These are phyloP conservation scores for Phytophthora palmivora DNA, from an alignment of 352 stramenopile genomes.

Conservation along the genomic window DNA sequence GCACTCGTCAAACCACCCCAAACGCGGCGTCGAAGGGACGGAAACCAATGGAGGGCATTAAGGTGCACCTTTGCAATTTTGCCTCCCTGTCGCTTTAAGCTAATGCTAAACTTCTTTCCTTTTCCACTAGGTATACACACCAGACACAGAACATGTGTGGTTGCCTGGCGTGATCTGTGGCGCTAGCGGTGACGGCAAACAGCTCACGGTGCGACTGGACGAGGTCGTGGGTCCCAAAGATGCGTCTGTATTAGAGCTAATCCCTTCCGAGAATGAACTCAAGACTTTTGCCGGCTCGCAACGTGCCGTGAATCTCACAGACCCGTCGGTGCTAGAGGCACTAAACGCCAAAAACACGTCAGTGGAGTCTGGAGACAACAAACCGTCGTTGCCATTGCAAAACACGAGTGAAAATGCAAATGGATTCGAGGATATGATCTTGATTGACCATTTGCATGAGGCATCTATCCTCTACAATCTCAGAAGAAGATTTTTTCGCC, in stretches of 20 bases:
- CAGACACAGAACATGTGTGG: constrained; percentile 82
- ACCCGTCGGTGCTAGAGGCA: constrained; percentile 60
- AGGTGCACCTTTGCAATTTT: constrained; percentile 37
- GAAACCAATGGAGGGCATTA: constrained; percentile 62
- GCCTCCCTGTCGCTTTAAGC: constrained; percentile 34
- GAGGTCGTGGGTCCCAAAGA: constrained; percentile 64
- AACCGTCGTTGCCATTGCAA: constrained; percentile 68
- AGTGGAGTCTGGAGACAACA: constrained; percentile 42
- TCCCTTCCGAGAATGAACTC: constrained; percentile 63
- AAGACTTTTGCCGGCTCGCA: constrained; percentile 61
- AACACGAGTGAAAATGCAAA: constrained; percentile 64
- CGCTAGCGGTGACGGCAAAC: constrained; percentile 45
- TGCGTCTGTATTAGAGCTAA: constrained; percentile 39
- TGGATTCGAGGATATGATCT: constrained; percentile 90
- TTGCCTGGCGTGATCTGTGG: constrained; percentile 77
- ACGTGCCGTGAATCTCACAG: constrained; percentile 59
- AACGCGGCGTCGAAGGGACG: constrained; percentile 13
- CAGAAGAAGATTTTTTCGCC: constrained; percentile 73
- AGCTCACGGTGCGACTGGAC: constrained; percentile 72
- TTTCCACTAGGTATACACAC: constrained; percentile 64
- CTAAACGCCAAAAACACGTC: constrained; percentile 72
- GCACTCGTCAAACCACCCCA: constrained; percentile 2
- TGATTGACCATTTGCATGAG: constrained; percentile 87
- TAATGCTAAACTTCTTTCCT: constrained; percentile 18
- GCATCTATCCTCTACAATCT: constrained; percentile 90